Evolutionary conservation across 1,139 yeast species (phyloP), one percentile per base, ranked within the genome.

Genomic region (Nadsonia commutata): DNA sequence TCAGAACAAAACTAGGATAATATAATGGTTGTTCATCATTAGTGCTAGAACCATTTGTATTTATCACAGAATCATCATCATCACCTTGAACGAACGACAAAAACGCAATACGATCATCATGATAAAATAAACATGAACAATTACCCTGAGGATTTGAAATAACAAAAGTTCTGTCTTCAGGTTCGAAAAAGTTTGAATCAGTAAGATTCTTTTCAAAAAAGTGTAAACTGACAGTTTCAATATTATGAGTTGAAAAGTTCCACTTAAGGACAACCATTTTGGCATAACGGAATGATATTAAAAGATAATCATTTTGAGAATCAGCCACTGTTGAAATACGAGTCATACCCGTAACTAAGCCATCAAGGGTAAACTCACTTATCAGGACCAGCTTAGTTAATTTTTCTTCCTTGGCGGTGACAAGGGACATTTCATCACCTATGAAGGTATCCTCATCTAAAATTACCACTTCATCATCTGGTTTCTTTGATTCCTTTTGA

Each of bases 171-270:
- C 66, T 40, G 63, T 61, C 45, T 56, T 56, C 43, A 69, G 60
- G 47, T 63, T 70, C 56, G 70, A 75, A 47, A 67, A 68, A 37
- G 76, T 75, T 45, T 67, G 58, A 45, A 66, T 70, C 52, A 65
- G 72, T 45, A 13, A 82, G 69, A 39, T 78, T 74, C 44, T 76
- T 74, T 56, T 88, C 97, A 59, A 88, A 90, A 58, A 74, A 85
- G 61, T 90, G 99, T 45, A 90, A 67, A 42, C 95, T 83, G 2
- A 77, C 71, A 0, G 96, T 85, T 18, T 72, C 66, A 13, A 90
- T 68, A 0, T 71, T 54, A 48, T 74, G 68, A 16, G 56, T 58
- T 7, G 57, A 62, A 9, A 64, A 63, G 56, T 85, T 80, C 86
- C 95, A 90, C 48, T 71, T 70, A 21, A 90, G 64, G 37, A 88